A percentile compares a stretch with the other conserved stretches of the same genome.
phyloP scores from a whole-genome alignment of 176 grass and related monocot genomes.

The Juncus inflexus region DNA sequence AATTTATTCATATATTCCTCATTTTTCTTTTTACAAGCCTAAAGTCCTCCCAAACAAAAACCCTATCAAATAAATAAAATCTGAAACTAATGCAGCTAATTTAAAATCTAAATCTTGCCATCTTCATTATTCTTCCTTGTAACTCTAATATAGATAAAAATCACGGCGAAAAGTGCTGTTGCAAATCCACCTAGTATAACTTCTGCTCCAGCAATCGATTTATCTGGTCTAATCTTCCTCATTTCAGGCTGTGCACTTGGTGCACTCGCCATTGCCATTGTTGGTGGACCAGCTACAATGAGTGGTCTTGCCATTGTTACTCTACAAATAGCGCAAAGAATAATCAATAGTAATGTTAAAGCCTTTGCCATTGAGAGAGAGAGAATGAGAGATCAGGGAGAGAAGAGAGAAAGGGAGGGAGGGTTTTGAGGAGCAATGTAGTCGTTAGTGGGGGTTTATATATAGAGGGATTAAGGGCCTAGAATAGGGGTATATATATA shows the following conservation, averaged over 20 bases:
- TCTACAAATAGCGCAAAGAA: background rate
- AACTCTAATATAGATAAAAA: conserved; percentile 73
- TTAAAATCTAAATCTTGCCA: conserved; percentile 20
- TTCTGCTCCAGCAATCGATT: conserved; percentile 61
- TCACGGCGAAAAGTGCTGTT: conserved; percentile 42
- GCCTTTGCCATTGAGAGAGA: conserved; percentile 8
- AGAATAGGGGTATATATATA: conserved; percentile 15
- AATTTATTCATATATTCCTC: conserved; percentile 7
- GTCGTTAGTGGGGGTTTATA: background rate
- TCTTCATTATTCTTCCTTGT: conserved; percentile 43
- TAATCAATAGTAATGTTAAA: conserved; percentile 25
- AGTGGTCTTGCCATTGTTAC: conserved; percentile 33
- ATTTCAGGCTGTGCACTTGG: conserved; percentile 21
- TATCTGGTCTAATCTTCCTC: conserved; percentile 27
- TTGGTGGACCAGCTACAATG: conserved; percentile 34
- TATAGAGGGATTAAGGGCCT: background rate
- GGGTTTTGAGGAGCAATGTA: conserved; percentile 21
- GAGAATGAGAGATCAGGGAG: background rate
- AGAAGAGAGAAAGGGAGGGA: background rate
- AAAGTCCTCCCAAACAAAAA: background rate
- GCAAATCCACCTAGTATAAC: conserved; percentile 75
- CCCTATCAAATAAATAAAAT: background rate
- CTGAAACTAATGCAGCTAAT: background rate
- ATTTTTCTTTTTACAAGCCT: conserved; percentile 22
- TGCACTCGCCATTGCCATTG: background rate